These are phyloP conservation scores for Clavispora santaluciae DNA, from an alignment of 805 yeast genomes.

Conservation along the genomic window DNA sequence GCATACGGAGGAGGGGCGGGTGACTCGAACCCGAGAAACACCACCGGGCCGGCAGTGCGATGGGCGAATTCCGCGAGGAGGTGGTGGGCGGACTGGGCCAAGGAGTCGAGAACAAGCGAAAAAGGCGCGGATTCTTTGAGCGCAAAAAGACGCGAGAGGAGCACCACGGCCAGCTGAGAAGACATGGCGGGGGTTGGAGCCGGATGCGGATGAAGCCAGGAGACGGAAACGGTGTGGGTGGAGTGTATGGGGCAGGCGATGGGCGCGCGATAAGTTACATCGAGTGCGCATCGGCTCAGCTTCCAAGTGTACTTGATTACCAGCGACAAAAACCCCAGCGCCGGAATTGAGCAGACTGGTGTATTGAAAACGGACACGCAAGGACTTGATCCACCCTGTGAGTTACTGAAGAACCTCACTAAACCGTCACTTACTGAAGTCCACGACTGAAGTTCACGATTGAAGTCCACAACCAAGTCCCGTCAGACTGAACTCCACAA, in stretches of 20 bases:
- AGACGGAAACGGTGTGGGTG: neutral
- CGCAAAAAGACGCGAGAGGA: conserved; percentile 61
- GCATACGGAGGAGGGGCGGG: conserved; percentile 47
- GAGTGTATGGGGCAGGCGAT: no score
- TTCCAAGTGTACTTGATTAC: neutral
- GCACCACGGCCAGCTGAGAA: conserved; percentile 38
- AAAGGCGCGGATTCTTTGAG: conserved; percentile 75
- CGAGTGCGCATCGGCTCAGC: no score
- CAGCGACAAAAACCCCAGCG: neutral
- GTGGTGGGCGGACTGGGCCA: conserved; percentile 59
- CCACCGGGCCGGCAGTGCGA: conserved; percentile 35
- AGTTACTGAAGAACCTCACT: no score
- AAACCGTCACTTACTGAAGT: no score
- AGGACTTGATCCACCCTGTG: no score
- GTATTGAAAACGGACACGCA: no score
- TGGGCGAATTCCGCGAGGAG: conserved; percentile 56
- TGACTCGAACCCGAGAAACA: conserved; percentile 70
- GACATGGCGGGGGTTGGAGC: conserved; percentile 19
- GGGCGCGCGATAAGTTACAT: no score
- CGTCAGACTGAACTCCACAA: no score
- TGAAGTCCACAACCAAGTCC: no score
- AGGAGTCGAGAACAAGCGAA: conserved; percentile 61
- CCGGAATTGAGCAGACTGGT: no score
- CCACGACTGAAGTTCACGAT: no score
- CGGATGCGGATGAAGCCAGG: neutral